Evolutionary conservation across 768 basidiomycete species (phyloP).

Genomic region (Termitomyces bulborhizus): DNA sequence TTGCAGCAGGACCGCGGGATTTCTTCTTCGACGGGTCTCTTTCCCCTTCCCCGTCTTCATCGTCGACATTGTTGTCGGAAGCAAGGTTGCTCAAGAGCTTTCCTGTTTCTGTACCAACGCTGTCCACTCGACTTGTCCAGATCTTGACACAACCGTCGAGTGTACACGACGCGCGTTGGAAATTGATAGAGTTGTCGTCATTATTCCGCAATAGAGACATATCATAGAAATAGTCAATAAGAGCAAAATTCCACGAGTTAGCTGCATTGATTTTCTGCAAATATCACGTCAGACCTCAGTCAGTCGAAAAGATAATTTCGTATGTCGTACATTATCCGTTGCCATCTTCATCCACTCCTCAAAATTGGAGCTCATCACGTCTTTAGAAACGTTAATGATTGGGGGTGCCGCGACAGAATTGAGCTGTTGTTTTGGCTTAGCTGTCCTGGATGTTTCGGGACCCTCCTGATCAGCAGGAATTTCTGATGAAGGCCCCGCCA

Average conservation of each 20-base stretch:
- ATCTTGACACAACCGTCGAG: conserved; percentile 99
- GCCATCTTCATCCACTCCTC: conserved; percentile 99
- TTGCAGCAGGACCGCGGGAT: conserved; percentile 66
- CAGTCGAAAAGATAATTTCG: conserved; percentile 21
- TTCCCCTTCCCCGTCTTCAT: conserved; percentile 59
- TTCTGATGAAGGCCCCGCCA: conserved; percentile 58
- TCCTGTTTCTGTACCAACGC: conserved; percentile 93
- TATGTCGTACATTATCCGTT: conserved; percentile 87
- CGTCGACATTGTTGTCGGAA: conserved; percentile 43
- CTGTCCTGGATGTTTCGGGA: conserved; percentile 36
- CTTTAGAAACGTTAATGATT: conserved; percentile 56
- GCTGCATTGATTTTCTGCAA: conserved; percentile 94
- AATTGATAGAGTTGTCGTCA: conserved; percentile 95
- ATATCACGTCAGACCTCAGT: conserved; percentile 9
- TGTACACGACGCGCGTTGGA: conserved; percentile 96
- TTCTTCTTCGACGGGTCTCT: conserved; percentile 55
- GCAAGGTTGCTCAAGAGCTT: conserved; percentile 90
- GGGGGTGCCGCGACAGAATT: conserved; percentile 56
- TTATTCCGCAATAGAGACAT: conserved; percentile 93
- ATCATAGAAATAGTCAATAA: conserved; percentile 99
- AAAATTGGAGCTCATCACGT: conserved; percentile 89
- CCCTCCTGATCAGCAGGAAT: conserved; percentile 31
- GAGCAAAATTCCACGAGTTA: conserved; percentile 96
- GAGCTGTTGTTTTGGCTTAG: conserved; percentile 57
- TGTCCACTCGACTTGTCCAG: conserved; percentile 97